Evolutionary conservation across 106 monocot species (phyloP).

Genomic region (Phalaenopsis equestris): DNA sequence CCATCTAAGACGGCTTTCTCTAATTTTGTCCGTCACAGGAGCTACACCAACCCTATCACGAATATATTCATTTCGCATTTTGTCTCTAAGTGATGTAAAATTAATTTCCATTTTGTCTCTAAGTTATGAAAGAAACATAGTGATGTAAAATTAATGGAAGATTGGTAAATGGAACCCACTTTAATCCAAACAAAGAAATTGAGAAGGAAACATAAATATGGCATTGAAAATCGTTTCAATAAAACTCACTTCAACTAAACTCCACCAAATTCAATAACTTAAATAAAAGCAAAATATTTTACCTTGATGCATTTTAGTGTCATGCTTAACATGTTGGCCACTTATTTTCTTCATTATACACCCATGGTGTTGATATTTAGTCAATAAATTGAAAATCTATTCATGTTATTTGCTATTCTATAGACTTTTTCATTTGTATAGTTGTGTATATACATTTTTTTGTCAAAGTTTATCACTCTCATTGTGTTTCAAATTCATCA

Average conservation of each 20-base stretch:
- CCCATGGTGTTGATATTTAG: background rate
- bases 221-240: background rate
- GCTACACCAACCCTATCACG: no score
- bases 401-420: background rate
- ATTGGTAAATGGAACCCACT: no score
- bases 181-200: background rate
- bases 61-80: no score
- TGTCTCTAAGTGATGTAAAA: no score
- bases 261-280: background rate
- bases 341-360: background rate
- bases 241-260: background rate
- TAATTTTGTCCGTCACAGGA: no score
- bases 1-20: no score
- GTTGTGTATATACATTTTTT: background rate
- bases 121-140: background rate
- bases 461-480: background rate
- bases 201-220: background rate
- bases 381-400: background rate
- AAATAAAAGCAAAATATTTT: background rate
- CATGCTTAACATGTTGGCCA: background rate
- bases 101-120: background rate
- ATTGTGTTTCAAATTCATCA: background rate
- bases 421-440: background rate
- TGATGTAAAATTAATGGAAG: background rate
- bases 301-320: background rate